Evolutionary conservation across 2,329 filamentous ascomycete species (phyloP).

Genomic region (Talaromyces sp.): DNA sequence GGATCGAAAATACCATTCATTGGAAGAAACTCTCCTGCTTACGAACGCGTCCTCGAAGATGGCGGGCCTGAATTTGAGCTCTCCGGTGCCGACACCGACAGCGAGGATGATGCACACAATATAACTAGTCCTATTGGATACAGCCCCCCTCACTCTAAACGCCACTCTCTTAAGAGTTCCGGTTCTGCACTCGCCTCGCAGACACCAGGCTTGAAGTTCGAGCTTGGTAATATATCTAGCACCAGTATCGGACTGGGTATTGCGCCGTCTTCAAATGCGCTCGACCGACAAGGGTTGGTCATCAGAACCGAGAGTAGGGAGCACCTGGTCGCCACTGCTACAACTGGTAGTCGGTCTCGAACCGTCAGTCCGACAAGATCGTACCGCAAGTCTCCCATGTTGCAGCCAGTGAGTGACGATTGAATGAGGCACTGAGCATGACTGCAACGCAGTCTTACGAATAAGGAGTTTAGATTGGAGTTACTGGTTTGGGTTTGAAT

Average conservation of each 20-base stretch:
- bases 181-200: slow-evolving; percentile 17
- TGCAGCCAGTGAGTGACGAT: slow-evolving; percentile 32
- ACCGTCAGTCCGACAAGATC: slow-evolving; percentile 46
- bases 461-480: background rate
- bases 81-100: slow-evolving; percentile 54
- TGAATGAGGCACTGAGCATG: slow-evolving; percentile 16
- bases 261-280: slow-evolving; percentile 33
- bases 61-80: slow-evolving; percentile 75
- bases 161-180: slow-evolving; percentile 28
- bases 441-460: background rate
- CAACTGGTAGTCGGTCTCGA: slow-evolving; percentile 41
- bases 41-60: slow-evolving; percentile 83
- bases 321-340: slow-evolving; percentile 57
- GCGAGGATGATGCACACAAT: slow-evolving; percentile 51
- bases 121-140: slow-evolving; percentile 43
- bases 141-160: slow-evolving; percentile 56
- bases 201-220: slow-evolving; percentile 33
- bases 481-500: background rate
- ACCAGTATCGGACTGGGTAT: slow-evolving; percentile 34
- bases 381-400: slow-evolving; percentile 31
- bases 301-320: slow-evolving; percentile 84
- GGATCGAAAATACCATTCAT: slow-evolving; percentile 45
- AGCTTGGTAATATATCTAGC: slow-evolving; percentile 36
- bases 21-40: slow-evolving; percentile 45
- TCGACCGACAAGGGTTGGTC: slow-evolving; percentile 66